phyloP scores from a whole-genome alignment of 2,329 filamentous ascomycete species.

The Zymoseptoria crescenta region DNA sequence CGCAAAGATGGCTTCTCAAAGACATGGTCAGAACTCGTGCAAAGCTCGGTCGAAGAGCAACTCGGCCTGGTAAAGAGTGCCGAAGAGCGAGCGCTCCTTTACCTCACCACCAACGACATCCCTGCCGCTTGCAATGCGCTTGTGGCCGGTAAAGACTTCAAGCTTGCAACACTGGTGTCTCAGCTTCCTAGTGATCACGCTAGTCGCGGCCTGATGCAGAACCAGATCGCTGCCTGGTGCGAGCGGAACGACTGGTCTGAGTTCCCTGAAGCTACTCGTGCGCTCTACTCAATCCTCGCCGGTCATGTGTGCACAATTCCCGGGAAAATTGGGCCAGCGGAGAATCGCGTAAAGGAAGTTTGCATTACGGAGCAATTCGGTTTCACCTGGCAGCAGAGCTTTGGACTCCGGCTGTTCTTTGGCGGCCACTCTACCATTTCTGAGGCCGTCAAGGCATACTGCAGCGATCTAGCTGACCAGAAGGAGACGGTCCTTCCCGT shows the following conservation, averaged over 20 bases:
- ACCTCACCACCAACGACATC: conserved; percentile 70
- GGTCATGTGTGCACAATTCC: conserved; percentile 81
- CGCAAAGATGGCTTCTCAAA: conserved; percentile 57
- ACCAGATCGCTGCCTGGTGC: conserved; percentile 79
- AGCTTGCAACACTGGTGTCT: conserved; percentile 75
- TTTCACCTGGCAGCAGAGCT: conserved; percentile 87
- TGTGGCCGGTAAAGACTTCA: conserved; percentile 66
- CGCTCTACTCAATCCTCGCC: conserved; percentile 80
- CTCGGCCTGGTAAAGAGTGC: conserved; percentile 53
- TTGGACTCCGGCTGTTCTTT: conserved; percentile 88
- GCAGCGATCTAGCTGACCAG: conserved; percentile 62
- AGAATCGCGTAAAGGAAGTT: conserved; percentile 75
- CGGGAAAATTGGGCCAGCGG: conserved; percentile 66
- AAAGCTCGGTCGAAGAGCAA: conserved; percentile 32
- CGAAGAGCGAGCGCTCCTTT: conserved; percentile 78
- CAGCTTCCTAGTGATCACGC: conserved; percentile 67
- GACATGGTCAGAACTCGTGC: conserved; percentile 50
- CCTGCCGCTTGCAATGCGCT: conserved; percentile 76
- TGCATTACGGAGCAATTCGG: conserved; percentile 75
- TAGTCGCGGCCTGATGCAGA: conserved; percentile 64
- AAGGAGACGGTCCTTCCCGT: conserved; percentile 61
- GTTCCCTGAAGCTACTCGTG: conserved; percentile 73
- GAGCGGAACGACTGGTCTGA: conserved; percentile 78
- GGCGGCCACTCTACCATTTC: conserved; percentile 61
- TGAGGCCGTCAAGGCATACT: conserved; percentile 64